A percentile compares a stretch with the other conserved stretches of the same genome.
phyloP scores from a whole-genome alignment of 1,284 basidiomycete genomes.

The Sanguinoderma infundibulare region DNA sequence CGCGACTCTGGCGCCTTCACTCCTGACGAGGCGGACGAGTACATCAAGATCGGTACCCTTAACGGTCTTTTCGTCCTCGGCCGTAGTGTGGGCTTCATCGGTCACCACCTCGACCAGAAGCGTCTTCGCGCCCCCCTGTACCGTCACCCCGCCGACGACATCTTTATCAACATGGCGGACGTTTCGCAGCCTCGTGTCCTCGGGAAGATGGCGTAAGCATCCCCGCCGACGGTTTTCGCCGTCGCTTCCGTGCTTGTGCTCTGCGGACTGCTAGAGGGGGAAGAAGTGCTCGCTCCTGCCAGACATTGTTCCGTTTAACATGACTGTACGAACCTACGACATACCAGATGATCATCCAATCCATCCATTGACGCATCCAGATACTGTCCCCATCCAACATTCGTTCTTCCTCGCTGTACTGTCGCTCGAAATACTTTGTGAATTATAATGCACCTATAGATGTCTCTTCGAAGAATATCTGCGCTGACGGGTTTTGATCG shows the following conservation, averaged over 20 bases:
- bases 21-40: conserved; percentile 95
- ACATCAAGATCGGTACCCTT: conserved; percentile 93
- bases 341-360: background rate
- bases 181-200: conserved; percentile 78
- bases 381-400: background rate
- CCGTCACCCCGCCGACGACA: conserved; percentile 88
- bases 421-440: conserved; percentile 14
- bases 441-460: conserved; percentile 25
- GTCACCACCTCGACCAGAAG: conserved; percentile 95
- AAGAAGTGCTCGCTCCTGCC: conserved; percentile 12
- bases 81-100: conserved; percentile 97
- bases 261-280: conserved; percentile 8
- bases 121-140: conserved; percentile 90
- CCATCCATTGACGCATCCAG: background rate
- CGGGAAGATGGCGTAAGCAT: conserved; percentile 52
- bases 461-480: background rate
- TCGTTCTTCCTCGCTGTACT: conserved; percentile 9
- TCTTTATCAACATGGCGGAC: conserved; percentile 88
- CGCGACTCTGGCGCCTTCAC: conserved; percentile 95
- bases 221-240: background rate
- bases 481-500: background rate
- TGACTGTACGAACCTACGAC: conserved; percentile 5
- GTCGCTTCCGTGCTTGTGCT: conserved; percentile 6
- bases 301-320: background rate
- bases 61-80: conserved; percentile 98